Percentiles rank a stretch among this genome's conserved stretches.
Conservation (phyloP, 2,329 filamentous ascomycete species). For the Cytospora piceae region DNA sequence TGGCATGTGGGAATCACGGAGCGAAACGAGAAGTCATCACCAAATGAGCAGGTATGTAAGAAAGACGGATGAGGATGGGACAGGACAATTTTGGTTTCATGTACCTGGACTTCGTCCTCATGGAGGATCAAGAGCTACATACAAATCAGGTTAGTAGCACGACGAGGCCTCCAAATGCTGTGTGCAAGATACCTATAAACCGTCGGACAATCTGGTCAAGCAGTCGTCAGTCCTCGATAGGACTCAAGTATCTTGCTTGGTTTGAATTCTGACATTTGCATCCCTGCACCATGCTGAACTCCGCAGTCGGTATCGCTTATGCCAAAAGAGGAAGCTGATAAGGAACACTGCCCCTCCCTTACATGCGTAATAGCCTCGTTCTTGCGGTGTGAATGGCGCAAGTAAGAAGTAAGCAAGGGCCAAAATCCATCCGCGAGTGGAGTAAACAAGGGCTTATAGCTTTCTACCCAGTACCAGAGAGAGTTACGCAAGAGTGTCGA, state of each 20-base stretch:
- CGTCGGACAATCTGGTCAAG: slow-evolving; percentile 4
- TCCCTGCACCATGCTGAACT: slow-evolving; percentile 13
- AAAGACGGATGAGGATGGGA: slow-evolving; percentile 3
- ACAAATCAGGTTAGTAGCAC: neutral
- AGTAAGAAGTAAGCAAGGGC: slow-evolving; percentile 25
- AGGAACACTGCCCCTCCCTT: neutral
- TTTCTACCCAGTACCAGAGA: no score
- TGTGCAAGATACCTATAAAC: neutral
- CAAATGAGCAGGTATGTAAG: neutral
- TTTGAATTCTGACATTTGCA: slow-evolving; percentile 2
- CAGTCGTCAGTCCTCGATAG: slow-evolving; percentile 26
- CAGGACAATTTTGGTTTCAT: slow-evolving; percentile 14
- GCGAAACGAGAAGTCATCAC: neutral
- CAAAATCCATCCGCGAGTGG: slow-evolving; percentile 26
- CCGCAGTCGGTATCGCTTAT: slow-evolving; percentile 15
- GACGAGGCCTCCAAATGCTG: neutral
- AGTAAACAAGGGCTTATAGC: no score
- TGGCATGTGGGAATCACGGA: neutral
- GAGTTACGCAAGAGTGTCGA: no score
- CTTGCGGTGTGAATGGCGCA: neutral
- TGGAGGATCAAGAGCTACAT: neutral
- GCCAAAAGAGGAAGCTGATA: slow-evolving; percentile 21
- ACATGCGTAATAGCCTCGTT: neutral
- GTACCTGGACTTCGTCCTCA: slow-evolving; percentile 1
- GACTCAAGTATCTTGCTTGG: slow-evolving; percentile 14